phyloP scores from a whole-genome alignment of 345 rosid genomes.

The Diplotaxis tenuifolia region DNA sequence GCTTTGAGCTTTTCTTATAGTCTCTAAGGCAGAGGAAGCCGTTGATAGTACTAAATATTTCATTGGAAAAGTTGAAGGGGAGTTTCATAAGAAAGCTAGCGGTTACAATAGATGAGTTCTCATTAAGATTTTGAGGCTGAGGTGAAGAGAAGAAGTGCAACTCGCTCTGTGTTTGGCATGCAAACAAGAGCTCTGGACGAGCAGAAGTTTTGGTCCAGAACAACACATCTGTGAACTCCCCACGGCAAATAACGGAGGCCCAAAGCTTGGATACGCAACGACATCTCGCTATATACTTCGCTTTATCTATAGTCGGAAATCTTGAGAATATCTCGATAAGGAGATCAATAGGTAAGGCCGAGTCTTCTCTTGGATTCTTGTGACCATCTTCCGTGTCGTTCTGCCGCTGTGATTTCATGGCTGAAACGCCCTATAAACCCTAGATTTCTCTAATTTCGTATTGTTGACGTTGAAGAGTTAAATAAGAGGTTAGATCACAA shows the following conservation, averaged over 20 bases:
- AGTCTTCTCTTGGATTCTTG: too few species aligned
- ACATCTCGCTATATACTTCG: neutral
- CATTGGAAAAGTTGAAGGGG: neutral
- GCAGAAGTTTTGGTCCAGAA: neutral
- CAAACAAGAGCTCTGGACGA: neutral
- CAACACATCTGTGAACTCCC: neutral
- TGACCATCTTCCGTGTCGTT: neutral
- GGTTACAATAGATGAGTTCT: neutral
- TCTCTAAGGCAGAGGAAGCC: neutral
- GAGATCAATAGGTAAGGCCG: neutral
- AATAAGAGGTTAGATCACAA: too few species aligned
- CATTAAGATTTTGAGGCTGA: neutral
- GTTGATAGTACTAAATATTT: neutral
- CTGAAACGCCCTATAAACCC: neutral
- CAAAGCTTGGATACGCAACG: slow-evolving; percentile 9
- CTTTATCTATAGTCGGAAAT: neutral
- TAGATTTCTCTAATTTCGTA: neutral
- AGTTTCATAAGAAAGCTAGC: neutral
- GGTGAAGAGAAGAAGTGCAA: neutral
- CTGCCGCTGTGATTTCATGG: neutral
- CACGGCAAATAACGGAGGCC: neutral
- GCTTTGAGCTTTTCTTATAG: neutral
- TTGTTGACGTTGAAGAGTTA: neutral
- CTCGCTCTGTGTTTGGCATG: neutral
- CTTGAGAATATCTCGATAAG: neutral